Evolutionary conservation across 2,329 filamentous ascomycete species (phyloP).

Genomic region (Seiridium cupressi): DNA sequence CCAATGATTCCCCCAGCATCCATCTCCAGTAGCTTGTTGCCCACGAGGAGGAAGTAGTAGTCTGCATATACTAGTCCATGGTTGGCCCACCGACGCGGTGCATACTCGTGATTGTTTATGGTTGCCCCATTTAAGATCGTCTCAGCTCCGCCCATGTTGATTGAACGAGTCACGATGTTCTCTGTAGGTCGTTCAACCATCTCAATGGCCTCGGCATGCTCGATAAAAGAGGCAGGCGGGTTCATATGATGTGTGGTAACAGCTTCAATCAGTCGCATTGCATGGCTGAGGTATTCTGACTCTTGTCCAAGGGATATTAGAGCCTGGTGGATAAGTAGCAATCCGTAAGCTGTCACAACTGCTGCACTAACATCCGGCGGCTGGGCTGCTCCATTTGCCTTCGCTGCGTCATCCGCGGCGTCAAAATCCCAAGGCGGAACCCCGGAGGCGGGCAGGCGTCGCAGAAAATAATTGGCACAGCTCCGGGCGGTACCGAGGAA

Average conservation of each 20-base stretch:
- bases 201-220: constrained; percentile 9
- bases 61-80: constrained; percentile 49
- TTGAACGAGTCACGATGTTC: constrained; percentile 12
- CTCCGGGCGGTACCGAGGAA: constrained; percentile 40
- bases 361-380: constrained; percentile 36
- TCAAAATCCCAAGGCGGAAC: constrained; percentile 51
- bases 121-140: constrained; percentile 45
- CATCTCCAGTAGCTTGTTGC: constrained; percentile 32
- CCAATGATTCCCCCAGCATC: constrained; percentile 1
- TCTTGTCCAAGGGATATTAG: constrained; percentile 14
- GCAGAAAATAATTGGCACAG: constrained; percentile 45
- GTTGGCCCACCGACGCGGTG: constrained; percentile 40
- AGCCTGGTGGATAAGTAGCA: constrained; percentile 32
- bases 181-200: constrained; percentile 20
- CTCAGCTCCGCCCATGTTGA: constrained; percentile 31
- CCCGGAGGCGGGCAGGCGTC: constrained; percentile 30
- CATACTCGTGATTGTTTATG: constrained; percentile 44
- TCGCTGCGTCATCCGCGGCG: constrained; percentile 19
- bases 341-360: constrained; percentile 35
- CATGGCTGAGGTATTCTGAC: constrained; percentile 25
- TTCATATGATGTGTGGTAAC: constrained; percentile 23
- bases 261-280: constrained; percentile 22
- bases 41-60: constrained; percentile 44
- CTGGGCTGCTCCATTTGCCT: constrained; percentile 13
- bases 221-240: constrained; percentile 14